Base-by-base conservation (phyloP, 345 rosid species). In the Balakata baccata region DNA sequence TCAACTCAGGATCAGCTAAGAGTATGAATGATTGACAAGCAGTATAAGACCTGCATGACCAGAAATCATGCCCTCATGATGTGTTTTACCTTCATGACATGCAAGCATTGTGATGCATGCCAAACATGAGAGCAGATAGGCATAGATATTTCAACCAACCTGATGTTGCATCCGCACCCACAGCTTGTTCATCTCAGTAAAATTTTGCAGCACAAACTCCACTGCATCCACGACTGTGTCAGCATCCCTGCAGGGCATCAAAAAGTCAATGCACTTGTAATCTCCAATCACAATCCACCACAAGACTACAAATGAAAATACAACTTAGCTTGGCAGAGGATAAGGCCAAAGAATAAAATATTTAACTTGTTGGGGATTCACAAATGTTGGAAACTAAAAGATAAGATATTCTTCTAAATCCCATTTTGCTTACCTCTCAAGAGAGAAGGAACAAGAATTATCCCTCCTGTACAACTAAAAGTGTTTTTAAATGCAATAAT, bases 81-180 rank as follows among this genome's bases (percentile, higher is more conserved):
- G 85, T 75, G 86, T 80, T 85, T 84, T 85, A 89, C 90, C 86
- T 88, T 77, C 85, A 79, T 76, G 89, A 73, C 84, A 85, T 84
- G 89, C 93, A 87, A 84, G 88, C 84, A 79, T 77, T 76, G 84
- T 62, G 81, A 87, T 79, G 87, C 90, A 85, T 81, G 89, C 76
- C 78, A 81, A 83, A 87, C 89, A 85, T 84, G 89, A 83, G 85
- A 83, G 89, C 87, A 81, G 84, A 83, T 74, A 82, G 84, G 77
- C 73, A 80, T 70, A 82, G 77, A 85, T 77, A 79, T 84, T 78
- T 84, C 88, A 81, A 89, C 97, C 88, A 91, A 95, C 99, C 98
- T 95, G 99, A 81, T 95, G 96, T 80, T 95, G 99, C 99, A 95
- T 92, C 85, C 99, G 96, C 85, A 95, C 99, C 99, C 98, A 95